Evolutionary conservation across 163 green algal genomes (phyloP).

Genomic region (Prototheca wickerhamii): DNA sequence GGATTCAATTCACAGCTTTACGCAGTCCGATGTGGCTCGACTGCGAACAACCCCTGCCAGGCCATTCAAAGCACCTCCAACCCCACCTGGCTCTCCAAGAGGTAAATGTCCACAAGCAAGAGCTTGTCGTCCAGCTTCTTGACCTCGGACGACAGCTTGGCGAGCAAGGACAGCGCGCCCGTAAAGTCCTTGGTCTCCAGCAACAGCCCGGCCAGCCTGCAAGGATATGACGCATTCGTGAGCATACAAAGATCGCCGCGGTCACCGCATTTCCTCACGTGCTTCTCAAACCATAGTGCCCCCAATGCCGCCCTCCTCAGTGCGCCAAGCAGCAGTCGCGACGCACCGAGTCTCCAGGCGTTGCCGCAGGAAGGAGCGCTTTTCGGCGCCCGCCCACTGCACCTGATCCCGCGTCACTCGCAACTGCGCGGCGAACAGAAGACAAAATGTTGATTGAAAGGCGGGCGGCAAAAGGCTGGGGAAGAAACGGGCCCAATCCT

Average conservation of each 20-base stretch:
- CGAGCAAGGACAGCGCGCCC: slow-evolving; percentile 67
- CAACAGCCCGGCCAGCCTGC: slow-evolving; percentile 58
- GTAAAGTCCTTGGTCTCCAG: slow-evolving; percentile 72
- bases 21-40: too few species aligned
- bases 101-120: slow-evolving; percentile 95
- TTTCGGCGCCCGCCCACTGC: slow-evolving; percentile 84
- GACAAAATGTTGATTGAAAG: too few species aligned
- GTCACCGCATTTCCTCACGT: too few species aligned
- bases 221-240: neutral
- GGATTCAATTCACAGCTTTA: too few species aligned
- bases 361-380: slow-evolving; percentile 94
- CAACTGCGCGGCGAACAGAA: too few species aligned
- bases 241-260: neutral
- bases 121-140: slow-evolving; percentile 98
- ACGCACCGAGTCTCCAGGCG: slow-evolving; percentile 69
- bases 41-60: too few species aligned
- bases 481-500: too few species aligned
- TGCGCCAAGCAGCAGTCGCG: neutral
- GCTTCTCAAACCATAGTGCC: too few species aligned
- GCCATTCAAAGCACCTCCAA: neutral
- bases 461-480: too few species aligned
- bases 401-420: slow-evolving; percentile 77
- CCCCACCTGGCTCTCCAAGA: slow-evolving; percentile 72
- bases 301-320: neutral
- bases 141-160: slow-evolving; percentile 82